Percentiles rank a stretch among this genome's conserved stretches.
Evolutionary conservation across 2,329 filamentous ascomycete genomes (phyloP).

Genomic region (Pyrenophora tritici-repentis): DNA sequence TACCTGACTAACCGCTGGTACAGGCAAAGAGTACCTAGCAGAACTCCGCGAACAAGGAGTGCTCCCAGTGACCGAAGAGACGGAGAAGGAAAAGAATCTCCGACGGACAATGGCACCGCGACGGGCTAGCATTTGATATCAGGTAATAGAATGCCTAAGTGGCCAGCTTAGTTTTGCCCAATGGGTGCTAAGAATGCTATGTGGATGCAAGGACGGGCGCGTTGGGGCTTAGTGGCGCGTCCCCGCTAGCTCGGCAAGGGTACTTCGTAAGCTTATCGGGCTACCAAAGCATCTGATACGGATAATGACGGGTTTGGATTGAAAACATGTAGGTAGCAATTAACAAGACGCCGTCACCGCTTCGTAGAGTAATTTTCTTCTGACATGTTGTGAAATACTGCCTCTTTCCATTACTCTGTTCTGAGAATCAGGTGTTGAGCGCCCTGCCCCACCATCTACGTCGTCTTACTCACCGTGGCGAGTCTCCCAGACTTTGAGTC

Average conservation of each 20-base stretch:
- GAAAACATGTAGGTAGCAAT: conserved; percentile 2
- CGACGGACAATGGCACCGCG: conserved; percentile 58
- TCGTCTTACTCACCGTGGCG: background rate
- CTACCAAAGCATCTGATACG: conserved; percentile 6
- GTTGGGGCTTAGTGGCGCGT: conserved; percentile 20
- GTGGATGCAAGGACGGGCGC: conserved; percentile 15
- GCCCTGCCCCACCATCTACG: conserved; percentile 1
- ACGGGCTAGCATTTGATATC: conserved; percentile 33
- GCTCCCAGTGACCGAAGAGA: conserved; percentile 62
- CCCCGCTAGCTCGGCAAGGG: conserved; percentile 10
- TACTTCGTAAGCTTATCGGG: conserved; percentile 16
- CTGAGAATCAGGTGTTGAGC: background rate
- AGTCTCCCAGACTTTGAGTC: conserved; percentile 3
- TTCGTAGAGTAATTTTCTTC: background rate
- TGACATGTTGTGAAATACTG: too few species aligned
- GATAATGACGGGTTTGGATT: conserved; percentile 22
- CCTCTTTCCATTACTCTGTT: background rate
- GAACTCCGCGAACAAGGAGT: conserved; percentile 78
- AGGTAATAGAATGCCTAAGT: conserved; percentile 22
- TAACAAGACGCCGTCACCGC: conserved; percentile 2
- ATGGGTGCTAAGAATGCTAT: conserved; percentile 18
- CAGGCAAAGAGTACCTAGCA: conserved; percentile 73
- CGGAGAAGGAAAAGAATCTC: conserved; percentile 57
- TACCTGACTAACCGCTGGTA: background rate
- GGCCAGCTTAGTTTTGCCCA: conserved; percentile 24